A percentile compares a stretch with the other conserved stretches of the same genome.
Evolutionary conservation across 352 stramenopile species (phyloP).

Genomic region (Globisporangium iwayamae): DNA sequence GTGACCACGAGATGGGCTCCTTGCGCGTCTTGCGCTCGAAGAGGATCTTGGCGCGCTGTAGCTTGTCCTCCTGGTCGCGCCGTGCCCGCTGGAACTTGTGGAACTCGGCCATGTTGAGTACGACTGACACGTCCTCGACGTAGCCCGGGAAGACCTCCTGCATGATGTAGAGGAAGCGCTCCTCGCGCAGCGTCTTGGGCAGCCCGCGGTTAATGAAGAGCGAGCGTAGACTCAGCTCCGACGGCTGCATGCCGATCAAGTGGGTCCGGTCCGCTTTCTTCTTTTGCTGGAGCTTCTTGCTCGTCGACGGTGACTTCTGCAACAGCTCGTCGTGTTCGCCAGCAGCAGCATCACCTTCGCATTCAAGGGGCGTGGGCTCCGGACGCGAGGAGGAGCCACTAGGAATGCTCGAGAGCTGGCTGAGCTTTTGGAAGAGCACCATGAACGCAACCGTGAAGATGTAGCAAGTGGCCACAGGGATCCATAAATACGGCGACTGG

Average conservation of each 20-base stretch:
- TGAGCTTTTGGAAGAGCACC: slow-evolving; percentile 69
- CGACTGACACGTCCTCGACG: slow-evolving; percentile 74
- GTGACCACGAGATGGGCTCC: slow-evolving; percentile 55
- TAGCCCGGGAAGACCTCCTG: slow-evolving; percentile 82
- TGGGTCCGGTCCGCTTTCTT: slow-evolving; percentile 32
- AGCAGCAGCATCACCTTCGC: neutral
- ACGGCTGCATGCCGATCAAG: slow-evolving; percentile 82
- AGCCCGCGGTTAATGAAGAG: slow-evolving; percentile 78
- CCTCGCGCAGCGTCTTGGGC: slow-evolving; percentile 70
- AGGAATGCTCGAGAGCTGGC: slow-evolving; percentile 57
- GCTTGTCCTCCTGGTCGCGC: slow-evolving; percentile 39
- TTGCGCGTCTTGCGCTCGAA: slow-evolving; percentile 33
- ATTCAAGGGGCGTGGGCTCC: neutral
- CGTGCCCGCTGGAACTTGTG: slow-evolving; percentile 53
- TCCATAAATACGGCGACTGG: slow-evolving; percentile 75
- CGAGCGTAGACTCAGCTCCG: slow-evolving; percentile 62
- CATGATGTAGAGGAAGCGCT: slow-evolving; percentile 72
- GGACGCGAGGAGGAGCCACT: slow-evolving; percentile 17
- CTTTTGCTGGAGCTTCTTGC: slow-evolving; percentile 14
- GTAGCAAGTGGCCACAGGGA: slow-evolving; percentile 71
- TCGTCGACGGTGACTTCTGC: slow-evolving; percentile 17
- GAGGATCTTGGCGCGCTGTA: slow-evolving; percentile 60
- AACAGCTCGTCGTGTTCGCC: slow-evolving; percentile 14
- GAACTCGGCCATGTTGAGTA: slow-evolving; percentile 80
- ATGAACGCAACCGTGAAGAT: slow-evolving; percentile 73